Conservation (phyloP, 768 basidiomycete genomes). For the Phlebiopsis flavidoalba region DNA sequence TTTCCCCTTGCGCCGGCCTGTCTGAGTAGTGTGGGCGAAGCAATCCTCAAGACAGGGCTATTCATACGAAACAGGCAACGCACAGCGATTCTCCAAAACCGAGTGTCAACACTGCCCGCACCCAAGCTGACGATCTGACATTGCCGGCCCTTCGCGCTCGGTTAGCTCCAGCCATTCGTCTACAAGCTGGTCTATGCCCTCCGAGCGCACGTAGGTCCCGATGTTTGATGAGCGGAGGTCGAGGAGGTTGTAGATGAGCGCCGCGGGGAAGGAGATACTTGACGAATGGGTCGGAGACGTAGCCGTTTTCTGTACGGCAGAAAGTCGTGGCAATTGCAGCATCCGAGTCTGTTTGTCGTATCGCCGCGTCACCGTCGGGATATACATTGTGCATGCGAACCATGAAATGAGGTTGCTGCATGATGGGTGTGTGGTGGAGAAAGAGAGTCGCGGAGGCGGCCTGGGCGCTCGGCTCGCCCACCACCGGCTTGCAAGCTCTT, state of each 20-base stretch:
- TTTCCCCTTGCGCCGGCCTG: conserved; percentile 55
- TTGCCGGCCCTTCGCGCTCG: conserved; percentile 32
- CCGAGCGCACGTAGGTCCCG: conserved; percentile 84
- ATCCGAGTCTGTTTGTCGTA: conserved; percentile 78
- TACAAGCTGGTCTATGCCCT: conserved; percentile 75
- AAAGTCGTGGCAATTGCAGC: conserved; percentile 82
- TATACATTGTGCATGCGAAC: conserved; percentile 3
- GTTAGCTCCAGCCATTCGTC: conserved; percentile 54
- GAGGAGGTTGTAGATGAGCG: conserved; percentile 49
- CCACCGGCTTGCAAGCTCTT: background rate
- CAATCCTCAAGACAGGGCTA: background rate
- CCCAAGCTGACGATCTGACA: conserved; percentile 94
- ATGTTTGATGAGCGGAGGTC: conserved; percentile 92
- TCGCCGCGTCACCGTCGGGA: conserved; percentile 51
- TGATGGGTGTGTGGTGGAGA: background rate
- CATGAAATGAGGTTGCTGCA: background rate
- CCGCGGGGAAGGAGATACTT: conserved; percentile 56
- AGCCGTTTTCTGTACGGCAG: conserved; percentile 74
- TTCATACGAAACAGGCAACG: conserved; percentile 27
- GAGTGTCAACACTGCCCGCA: conserved; percentile 91
- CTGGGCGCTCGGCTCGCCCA: background rate
- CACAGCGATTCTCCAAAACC: conserved; percentile 90
- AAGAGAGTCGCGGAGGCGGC: background rate
- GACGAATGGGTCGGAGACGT: conserved; percentile 75
- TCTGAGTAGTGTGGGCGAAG: conserved; percentile 3